Evolutionary conservation across 2,329 filamentous ascomycete species (phyloP), one percentile per base, ranked within the genome.

Genomic region (Trichoderma harzianum): DNA sequence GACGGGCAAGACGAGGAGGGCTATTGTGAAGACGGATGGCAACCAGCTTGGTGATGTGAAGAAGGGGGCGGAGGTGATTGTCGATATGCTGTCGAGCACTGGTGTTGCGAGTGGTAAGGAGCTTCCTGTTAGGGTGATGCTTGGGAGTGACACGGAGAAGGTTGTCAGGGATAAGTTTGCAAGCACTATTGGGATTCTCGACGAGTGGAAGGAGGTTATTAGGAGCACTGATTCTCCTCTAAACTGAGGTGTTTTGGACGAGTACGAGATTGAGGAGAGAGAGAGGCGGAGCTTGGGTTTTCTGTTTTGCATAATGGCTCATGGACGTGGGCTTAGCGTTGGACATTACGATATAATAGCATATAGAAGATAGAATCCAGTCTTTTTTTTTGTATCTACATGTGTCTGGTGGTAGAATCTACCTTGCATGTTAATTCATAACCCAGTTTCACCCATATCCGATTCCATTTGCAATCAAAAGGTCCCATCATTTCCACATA

Each of bases 41-140:
- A 83, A 84, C 0, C 88, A 90, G 79, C 83, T 81, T 0, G 89
- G 89, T 0, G 87, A 91, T 75, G 83, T 87, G 3, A 79, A 78
- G 21, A 89, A 89, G 80, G 89, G 85, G 0, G 80, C 81, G 8
- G 82, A 79, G 70, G 82, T 87, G 1, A 80, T 89, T 32, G 82
- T 90, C 6, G 88, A 91, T 74, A 80, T 88, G 16, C 74, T 91
- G 74, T 89, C 86, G 8, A 80, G 80, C 57, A 83, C 80, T 2
- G 88, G 88, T 0, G 80, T 80, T 28, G 86, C 82, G 0, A 69
- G 76, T 72, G 87, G 86, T 0, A 85, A 78, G 74, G 82, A 84
- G 24, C 79, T 91, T 2, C 89, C 88, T 0, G 74, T 85, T 16
- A 80, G 89, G 32, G 75, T 91, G 63, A 79, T 84, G n/a, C 78